A percentile compares a stretch with the other conserved stretches of the same genome.
Conservation (phyloP, 1,284 basidiomycete genomes). For the Uromyces viciae-fabae region DNA sequence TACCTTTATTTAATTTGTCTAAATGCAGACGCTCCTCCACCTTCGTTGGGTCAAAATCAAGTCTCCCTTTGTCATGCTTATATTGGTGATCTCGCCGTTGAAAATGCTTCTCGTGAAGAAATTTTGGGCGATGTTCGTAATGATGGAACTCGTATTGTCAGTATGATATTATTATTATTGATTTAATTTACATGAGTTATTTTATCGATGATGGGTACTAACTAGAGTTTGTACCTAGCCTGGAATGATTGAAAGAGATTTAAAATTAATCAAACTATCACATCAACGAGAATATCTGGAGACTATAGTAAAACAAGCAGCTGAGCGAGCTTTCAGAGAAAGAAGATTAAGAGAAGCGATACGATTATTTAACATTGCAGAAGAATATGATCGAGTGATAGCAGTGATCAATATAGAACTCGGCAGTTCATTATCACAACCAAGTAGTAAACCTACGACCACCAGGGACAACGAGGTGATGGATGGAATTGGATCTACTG, state of each 20-base stretch:
- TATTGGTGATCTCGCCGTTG: constrained; percentile 78
- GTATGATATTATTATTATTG: constrained; percentile 54
- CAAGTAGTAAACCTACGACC: constrained; percentile 50
- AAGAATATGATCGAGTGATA: constrained; percentile 83
- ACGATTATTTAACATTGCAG: constrained; percentile 90
- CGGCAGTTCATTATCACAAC: constrained; percentile 73
- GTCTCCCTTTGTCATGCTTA: constrained; percentile 80
- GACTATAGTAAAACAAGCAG: constrained; percentile 76
- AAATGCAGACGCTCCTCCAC: constrained; percentile 64
- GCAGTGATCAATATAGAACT: constrained; percentile 81
- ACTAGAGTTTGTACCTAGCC: constrained; percentile 64
- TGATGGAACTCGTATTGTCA: constrained; percentile 80
- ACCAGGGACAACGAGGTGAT: constrained; percentile 13
- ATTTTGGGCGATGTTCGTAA: constrained; percentile 83
- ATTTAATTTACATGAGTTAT: too few species aligned
- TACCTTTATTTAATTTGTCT: constrained; percentile 89
- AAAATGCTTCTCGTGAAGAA: constrained; percentile 75
- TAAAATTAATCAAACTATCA: constrained; percentile 70
- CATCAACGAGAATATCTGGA: constrained; percentile 72
- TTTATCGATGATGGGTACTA: too few species aligned
- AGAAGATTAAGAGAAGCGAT: constrained; percentile 80
- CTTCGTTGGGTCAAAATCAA: constrained; percentile 71
- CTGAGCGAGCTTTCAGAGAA: constrained; percentile 67
- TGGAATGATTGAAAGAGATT: constrained; percentile 79
- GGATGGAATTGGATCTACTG: constrained; percentile 27